phyloP scores from a whole-genome alignment of 2,329 filamentous ascomycete species.

The Cladophialophora bantiana region DNA sequence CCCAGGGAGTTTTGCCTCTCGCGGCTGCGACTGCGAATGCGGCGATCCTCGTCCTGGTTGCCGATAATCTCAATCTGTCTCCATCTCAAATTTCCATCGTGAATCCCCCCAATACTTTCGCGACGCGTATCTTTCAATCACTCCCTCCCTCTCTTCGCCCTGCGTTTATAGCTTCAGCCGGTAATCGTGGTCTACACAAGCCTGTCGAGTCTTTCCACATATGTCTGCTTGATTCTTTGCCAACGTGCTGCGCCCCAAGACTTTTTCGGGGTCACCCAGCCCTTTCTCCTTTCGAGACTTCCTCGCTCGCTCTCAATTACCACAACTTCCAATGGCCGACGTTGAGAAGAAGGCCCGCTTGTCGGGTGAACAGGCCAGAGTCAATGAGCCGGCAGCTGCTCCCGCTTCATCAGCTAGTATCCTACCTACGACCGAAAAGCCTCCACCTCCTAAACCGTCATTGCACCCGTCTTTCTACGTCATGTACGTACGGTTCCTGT shows the following conservation, averaged over 20 bases:
- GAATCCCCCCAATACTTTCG: conserved; percentile 1
- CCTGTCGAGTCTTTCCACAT: conserved; percentile 12
- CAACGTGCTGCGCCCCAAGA: conserved; percentile 34
- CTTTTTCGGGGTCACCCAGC: conserved; percentile 48
- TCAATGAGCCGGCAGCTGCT: conserved; percentile 44
- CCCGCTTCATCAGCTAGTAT: conserved; percentile 79
- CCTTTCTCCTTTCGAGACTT: conserved; percentile 59
- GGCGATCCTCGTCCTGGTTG: conserved; percentile 2
- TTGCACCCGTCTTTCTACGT: conserved; percentile 90
- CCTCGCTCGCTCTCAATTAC: conserved; percentile 50
- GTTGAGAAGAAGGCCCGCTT: conserved; percentile 82
- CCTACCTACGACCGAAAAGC: conserved; percentile 72
- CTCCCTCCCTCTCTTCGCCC: background rate
- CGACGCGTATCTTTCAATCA: conserved; percentile 2
- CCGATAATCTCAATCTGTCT: conserved; percentile 13
- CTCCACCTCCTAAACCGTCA: conserved; percentile 66
- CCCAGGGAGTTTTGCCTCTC: conserved; percentile 2
- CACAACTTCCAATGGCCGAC: conserved; percentile 61
- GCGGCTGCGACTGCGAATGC: background rate
- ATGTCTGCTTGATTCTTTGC: conserved; percentile 27
- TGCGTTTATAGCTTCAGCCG: background rate
- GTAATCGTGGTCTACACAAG: background rate
- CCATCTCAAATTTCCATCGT: conserved; percentile 11
- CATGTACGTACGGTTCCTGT: conserved; percentile 51
- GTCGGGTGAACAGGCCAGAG: conserved; percentile 76